Evolutionary conservation across 2,329 filamentous ascomycete species (phyloP).

Genomic region (Dendryphion nanum): DNA sequence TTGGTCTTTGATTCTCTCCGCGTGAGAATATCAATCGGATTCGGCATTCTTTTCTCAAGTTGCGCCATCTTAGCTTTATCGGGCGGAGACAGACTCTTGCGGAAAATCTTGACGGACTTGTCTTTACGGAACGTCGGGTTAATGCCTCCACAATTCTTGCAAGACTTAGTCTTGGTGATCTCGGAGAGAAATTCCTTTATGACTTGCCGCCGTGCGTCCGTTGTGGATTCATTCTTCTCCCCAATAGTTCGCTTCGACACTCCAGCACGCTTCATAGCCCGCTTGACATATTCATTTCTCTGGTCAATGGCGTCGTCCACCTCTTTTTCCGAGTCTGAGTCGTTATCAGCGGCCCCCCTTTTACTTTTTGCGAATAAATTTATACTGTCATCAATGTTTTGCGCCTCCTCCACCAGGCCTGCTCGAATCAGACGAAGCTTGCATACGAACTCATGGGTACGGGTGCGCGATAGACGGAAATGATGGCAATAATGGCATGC

Average conservation of each 20-base stretch:
- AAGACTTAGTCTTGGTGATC: conserved; percentile 68
- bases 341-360: conserved; percentile 44
- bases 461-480: conserved; percentile 73
- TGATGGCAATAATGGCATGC: conserved; percentile 90
- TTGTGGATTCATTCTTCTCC: conserved; percentile 80
- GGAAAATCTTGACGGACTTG: conserved; percentile 88
- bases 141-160: conserved; percentile 59
- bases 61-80: conserved; percentile 76
- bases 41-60: conserved; percentile 63
- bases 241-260: conserved; percentile 43
- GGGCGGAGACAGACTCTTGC: conserved; percentile 73
- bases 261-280: conserved; percentile 63
- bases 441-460: conserved; percentile 77
- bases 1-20: conserved; percentile 45
- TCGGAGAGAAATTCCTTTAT: conserved; percentile 79
- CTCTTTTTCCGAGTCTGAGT: conserved; percentile 61
- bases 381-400: conserved; percentile 48
- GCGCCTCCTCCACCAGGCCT: conserved; percentile 71
- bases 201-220: conserved; percentile 70
- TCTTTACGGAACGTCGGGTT: conserved; percentile 81
- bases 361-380: conserved; percentile 36
- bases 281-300: conserved; percentile 68
- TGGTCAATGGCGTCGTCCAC: conserved; percentile 57
- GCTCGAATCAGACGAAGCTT: conserved; percentile 83
- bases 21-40: conserved; percentile 65